Base-by-base conservation (phyloP, 176 grass and related monocot species). In the Tillandsia fasciculata region DNA sequence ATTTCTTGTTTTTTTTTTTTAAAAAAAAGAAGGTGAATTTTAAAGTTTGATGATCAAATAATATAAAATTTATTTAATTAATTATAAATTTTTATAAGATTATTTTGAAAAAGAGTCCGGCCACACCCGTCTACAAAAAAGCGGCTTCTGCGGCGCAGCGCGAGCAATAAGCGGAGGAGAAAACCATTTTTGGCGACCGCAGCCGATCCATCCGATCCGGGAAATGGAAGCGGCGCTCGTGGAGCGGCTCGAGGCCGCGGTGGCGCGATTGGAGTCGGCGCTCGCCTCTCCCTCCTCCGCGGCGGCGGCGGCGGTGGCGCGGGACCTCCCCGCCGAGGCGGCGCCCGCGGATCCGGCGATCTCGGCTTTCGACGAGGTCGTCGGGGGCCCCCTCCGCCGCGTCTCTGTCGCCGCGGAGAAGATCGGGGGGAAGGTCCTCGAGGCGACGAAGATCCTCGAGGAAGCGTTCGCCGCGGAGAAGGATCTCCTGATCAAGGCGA, bases 371-470 rank as follows among this genome's bases (percentile, higher is more conserved):
- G 93, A 92, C 66, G 93, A 97, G 65, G 71, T 92, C 56, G 54
- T 90, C 27, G 74, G 72, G 20, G 79, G 64, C 2, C 73, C 81
- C 50, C 70, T 97, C 28, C 77, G 65, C 1, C 84, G 89, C 63
- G 81, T 97, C 52, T 72, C 69, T 28, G 48, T 50, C 22, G 84
- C 89, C 28, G 93, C 89, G 0, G 84, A 84, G 58, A 92, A 97
- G 83, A 97, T 97, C 68, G 86, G 89, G n/a, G 89, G 93, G 6
- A 87, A 83, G 82, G 93, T 97, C 50, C 77, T 92, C 3, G 86
- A 97, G 26, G 76, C 59, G 48, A 90, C 89, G 61, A 90, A 75
- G 79, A 28, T 90, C 56, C 64, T 97, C 48, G 89, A 87, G 68
- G 86, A 97, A 76, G 89, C 89, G 1, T 97, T 97, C 42, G 76